These are phyloP conservation scores for Salix suchowensis DNA, from an alignment of 345 rosid genomes.

Conservation along the genomic window DNA sequence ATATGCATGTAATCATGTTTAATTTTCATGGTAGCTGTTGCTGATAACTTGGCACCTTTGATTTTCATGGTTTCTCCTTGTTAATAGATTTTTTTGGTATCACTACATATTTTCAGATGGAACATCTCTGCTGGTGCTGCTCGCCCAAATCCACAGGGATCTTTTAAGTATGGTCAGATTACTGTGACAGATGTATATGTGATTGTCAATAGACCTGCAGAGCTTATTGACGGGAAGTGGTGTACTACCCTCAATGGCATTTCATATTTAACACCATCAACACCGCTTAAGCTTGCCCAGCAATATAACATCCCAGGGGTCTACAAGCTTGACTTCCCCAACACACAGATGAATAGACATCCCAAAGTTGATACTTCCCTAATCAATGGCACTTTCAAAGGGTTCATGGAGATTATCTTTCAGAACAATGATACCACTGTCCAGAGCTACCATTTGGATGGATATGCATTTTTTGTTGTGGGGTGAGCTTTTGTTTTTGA, in stretches of 20 bases:
- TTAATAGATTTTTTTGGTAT: conserved; percentile 8
- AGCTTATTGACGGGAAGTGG: conserved; percentile 64
- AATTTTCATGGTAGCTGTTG: neutral
- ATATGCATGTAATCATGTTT: no score
- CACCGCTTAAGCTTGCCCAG: conserved; percentile 83
- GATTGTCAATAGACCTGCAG: conserved; percentile 62
- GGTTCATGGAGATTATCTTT: conserved; percentile 84
- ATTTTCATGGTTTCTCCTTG: conserved; percentile 2
- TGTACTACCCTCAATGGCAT: conserved; percentile 69
- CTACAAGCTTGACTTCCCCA: conserved; percentile 88
- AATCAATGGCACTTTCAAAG: conserved; percentile 79
- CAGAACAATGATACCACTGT: conserved; percentile 75
- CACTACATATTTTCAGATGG: conserved; percentile 44
- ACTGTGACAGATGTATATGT: conserved; percentile 84
- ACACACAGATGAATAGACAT: conserved; percentile 65
- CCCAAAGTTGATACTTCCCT: conserved; percentile 77
- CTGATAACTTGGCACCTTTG: neutral
- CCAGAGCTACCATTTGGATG: conserved; percentile 88
- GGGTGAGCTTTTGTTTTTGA: conserved; percentile 55
- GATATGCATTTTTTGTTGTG: conserved; percentile 87
- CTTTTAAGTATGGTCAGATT: conserved; percentile 78
- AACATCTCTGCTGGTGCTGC: conserved; percentile 90
- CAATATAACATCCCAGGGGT: conserved; percentile 72
- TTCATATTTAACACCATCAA: conserved; percentile 75
- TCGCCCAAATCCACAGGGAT: conserved; percentile 92